Percentiles rank a stretch among this genome's conserved stretches.
Evolutionary conservation across 2,329 filamentous ascomycete genomes (phyloP).

Genomic region (Acrocalymma vagum): DNA sequence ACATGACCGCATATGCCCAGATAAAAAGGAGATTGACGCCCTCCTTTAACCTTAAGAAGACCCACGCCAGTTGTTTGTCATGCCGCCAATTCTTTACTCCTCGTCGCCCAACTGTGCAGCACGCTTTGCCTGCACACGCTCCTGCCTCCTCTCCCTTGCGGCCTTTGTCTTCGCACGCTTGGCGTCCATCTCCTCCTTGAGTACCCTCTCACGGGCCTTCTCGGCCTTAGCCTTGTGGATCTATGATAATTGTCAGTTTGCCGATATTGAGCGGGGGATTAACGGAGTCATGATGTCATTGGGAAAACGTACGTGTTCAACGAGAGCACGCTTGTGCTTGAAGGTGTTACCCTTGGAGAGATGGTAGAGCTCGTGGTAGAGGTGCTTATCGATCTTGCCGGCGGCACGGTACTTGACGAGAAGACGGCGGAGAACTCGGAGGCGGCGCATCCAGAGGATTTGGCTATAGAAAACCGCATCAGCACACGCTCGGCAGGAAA

Average conservation of each 20-base stretch:
- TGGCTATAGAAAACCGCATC: conserved; percentile 68
- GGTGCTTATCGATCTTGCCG: conserved; percentile 99
- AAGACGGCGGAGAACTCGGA: conserved; percentile 97
- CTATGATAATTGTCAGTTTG: conserved; percentile 60
- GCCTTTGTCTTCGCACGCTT: conserved; percentile 99
- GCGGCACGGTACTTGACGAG: conserved; percentile 99
- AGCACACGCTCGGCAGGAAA: conserved; percentile 39
- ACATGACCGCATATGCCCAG: conserved; percentile 54
- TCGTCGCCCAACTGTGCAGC: conserved; percentile 80
- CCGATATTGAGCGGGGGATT: conserved; percentile 19
- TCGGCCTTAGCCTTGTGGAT: conserved; percentile 99
- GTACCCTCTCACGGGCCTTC: conserved; percentile 92
- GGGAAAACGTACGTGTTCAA: conserved; percentile 93
- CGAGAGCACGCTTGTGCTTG: conserved; percentile 99
- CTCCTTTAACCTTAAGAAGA: conserved; percentile 51
- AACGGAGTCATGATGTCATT: conserved; percentile 49
- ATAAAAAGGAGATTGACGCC: conserved; percentile 50
- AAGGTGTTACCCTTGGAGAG: conserved; percentile 99
- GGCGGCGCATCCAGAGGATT: conserved; percentile 99
- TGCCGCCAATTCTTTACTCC: conserved; percentile 47
- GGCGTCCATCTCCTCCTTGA: conserved; percentile 99
- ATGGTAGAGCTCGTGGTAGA: conserved; percentile 99
- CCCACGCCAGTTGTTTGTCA: conserved; percentile 52
- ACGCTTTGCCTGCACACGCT: conserved; percentile 91
- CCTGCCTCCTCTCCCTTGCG: conserved; percentile 96